phyloP scores from a whole-genome alignment of 2,329 filamentous ascomycete species.

The Coleophoma eucalyptorum region DNA sequence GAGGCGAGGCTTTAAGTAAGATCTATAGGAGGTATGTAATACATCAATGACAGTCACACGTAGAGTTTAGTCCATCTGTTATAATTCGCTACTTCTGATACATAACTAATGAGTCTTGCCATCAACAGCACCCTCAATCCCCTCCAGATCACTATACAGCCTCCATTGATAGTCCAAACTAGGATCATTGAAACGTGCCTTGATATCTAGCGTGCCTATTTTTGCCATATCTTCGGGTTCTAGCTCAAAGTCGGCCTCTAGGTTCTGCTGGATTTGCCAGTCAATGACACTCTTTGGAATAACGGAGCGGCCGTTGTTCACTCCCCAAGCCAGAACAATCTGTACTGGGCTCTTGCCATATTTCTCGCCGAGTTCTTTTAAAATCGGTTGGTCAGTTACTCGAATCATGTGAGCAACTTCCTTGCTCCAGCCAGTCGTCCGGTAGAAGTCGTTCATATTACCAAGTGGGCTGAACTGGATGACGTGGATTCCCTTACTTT shows the following conservation, averaged over 20 bases:
- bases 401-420: conserved; percentile 23
- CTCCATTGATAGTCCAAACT: conserved; percentile 19
- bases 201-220: conserved; percentile 27
- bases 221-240: conserved; percentile 46
- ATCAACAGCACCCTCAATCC: conserved; percentile 11
- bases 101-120: conserved; percentile 8
- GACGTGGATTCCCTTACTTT: conserved; percentile 23
- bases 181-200: conserved; percentile 16
- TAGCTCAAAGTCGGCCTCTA: conserved; percentile 22
- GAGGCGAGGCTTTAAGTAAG: too few relatives aligned
- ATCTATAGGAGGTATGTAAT: too few relatives aligned
- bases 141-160: conserved; percentile 22
- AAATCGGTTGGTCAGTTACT: conserved; percentile 23
- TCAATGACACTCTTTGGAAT: conserved; percentile 33
- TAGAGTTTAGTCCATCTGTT: too few relatives aligned
- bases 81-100: background rate
- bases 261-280: conserved; percentile 27
- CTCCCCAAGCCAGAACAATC: conserved; percentile 30
- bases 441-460: conserved; percentile 30
- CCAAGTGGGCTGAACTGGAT: conserved; percentile 29
- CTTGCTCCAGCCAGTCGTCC: conserved; percentile 25
- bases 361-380: conserved; percentile 22
- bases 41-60: too few relatives aligned
- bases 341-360: conserved; percentile 29
- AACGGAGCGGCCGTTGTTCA: conserved; percentile 27